Evolutionary conservation across 2,329 filamentous ascomycete genomes (phyloP).

Genomic region (Penicillium sp.): DNA sequence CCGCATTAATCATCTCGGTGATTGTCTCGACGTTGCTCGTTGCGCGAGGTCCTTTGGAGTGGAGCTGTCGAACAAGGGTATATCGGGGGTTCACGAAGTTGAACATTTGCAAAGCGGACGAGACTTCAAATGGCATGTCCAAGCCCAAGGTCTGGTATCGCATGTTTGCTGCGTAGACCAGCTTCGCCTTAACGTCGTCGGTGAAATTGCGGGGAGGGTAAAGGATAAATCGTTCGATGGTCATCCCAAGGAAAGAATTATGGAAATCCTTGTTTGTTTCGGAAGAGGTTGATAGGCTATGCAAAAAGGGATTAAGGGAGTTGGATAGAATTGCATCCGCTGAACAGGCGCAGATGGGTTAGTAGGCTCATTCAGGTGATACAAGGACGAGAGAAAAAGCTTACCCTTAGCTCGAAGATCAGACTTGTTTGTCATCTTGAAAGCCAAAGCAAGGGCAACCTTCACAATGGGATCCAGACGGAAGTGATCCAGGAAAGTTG

Average conservation of each 20-base stretch:
- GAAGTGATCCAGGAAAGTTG: constrained; percentile 94
- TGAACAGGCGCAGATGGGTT: constrained; percentile 39
- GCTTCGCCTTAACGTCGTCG: constrained; percentile 67
- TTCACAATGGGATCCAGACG: constrained; percentile 86
- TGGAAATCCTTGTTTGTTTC: constrained; percentile 66
- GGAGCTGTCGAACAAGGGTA: constrained; percentile 63
- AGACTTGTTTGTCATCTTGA: constrained; percentile 75
- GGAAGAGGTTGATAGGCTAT: constrained; percentile 68
- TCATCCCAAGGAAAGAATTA: constrained; percentile 70
- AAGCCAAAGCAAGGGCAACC: constrained; percentile 82
- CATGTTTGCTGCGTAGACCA: constrained; percentile 63
- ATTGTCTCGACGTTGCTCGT: constrained; percentile 73
- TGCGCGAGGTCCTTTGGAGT: constrained; percentile 70
- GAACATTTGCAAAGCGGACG: constrained; percentile 47
- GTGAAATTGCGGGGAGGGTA: constrained; percentile 85
- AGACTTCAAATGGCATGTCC: constrained; percentile 44
- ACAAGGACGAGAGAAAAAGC: constrained; percentile 16
- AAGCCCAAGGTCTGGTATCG: constrained; percentile 64
- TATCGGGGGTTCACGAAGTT: constrained; percentile 43
- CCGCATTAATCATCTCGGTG: constrained; percentile 58
- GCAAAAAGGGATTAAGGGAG: constrained; percentile 74
- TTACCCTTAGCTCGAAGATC: constrained; percentile 89
- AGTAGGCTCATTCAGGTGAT: neutral
- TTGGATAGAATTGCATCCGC: constrained; percentile 87
- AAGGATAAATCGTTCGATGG: constrained; percentile 84